phyloP scores from a whole-genome alignment of 805 yeast genomes.

The Wickerhamiella dianesei region DNA sequence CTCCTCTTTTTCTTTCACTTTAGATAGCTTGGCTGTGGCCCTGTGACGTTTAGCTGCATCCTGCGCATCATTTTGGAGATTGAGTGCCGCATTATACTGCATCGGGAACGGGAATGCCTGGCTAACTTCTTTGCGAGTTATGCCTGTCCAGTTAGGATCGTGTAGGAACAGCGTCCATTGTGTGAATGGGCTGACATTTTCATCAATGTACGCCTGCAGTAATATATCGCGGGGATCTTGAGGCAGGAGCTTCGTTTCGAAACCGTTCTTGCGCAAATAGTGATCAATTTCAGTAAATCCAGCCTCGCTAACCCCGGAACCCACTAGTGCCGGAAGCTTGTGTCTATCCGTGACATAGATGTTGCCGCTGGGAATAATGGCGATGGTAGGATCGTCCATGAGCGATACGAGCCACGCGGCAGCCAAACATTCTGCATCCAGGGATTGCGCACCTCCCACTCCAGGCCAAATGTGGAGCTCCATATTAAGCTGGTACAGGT shows the following conservation, averaged over 20 bases:
- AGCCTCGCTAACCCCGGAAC: conserved; percentile 7
- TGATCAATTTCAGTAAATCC: conserved; percentile 21
- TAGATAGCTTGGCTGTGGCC: conserved; percentile 2
- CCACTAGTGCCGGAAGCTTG: conserved; percentile 21
- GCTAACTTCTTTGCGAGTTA: conserved; percentile 24
- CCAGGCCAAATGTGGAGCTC: conserved; percentile 26
- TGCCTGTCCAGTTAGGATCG: conserved; percentile 21
- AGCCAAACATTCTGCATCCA: conserved; percentile 25
- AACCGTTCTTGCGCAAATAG: conserved; percentile 10
- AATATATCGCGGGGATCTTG: conserved; percentile 9
- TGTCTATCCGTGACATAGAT: conserved; percentile 13
- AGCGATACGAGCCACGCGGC: conserved; percentile 19
- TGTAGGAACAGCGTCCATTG: conserved; percentile 19
- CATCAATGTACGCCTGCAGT: conserved; percentile 12
- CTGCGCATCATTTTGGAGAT: conserved; percentile 19
- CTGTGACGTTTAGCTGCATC: neutral
- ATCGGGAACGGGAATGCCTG: conserved; percentile 24
- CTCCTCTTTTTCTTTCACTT: conserved; percentile 1
- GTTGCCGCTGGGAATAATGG: conserved; percentile 20
- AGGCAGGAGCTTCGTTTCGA: neutral
- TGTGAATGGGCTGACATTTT: conserved; percentile 11
- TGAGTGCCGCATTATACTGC: conserved; percentile 25
- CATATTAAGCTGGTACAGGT: no score
- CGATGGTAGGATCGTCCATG: conserved; percentile 6
- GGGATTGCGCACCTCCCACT: conserved; percentile 15